Evolutionary conservation across 257 asterid species (phyloP), one percentile per base, ranked within the genome.

Genomic region (Oldenlandia corymbosa): DNA sequence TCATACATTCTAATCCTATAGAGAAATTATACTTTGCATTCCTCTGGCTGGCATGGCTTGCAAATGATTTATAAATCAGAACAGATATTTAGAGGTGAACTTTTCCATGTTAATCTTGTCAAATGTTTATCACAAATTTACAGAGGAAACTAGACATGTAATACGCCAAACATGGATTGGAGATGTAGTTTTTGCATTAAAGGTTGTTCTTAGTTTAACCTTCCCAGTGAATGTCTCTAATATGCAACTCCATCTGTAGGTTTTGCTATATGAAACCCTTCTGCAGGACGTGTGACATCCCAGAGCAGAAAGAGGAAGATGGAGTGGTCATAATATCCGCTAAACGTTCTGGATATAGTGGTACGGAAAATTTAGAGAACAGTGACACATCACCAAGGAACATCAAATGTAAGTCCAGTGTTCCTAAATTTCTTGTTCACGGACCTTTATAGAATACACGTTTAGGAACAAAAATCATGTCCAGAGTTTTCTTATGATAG

Each of bases 251-350:
- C 26, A 58, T 64, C 34, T 76, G 54, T 59, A 86, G 96, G 95
- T 88, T 84, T 78, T 88, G 96, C 71, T 84, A 74, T 74, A 80
- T 86, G 95, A 71, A 69, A 69, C 96, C 96, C 12, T 86, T 86
- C 53, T 52, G 36, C 55, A 88, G 86, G 46, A 75, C 47, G 34
- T 88, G 96, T 7, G 85, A 85, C 54, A 53, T 62, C 61, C 85
- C 91, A 9, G 96, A 83, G 71, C 80, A 83, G 59, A 70, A 73
- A 56, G 85, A 79, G 41, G 82, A 68, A 73, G 78, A 47, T 68
- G 87, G 88, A 74, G 81, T 79, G 37, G 78, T 85, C 45, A 82
- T 88, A 27, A 52, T 88, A 50, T 75, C 94, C 13, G 69, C 78
- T 61, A 75, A 78, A 70, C 91, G 87, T 30, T 55, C 63, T 50